These are phyloP conservation scores for Scheffersomyces stipitis DNA, from an alignment of 805 yeast species.

Conservation along the genomic window DNA sequence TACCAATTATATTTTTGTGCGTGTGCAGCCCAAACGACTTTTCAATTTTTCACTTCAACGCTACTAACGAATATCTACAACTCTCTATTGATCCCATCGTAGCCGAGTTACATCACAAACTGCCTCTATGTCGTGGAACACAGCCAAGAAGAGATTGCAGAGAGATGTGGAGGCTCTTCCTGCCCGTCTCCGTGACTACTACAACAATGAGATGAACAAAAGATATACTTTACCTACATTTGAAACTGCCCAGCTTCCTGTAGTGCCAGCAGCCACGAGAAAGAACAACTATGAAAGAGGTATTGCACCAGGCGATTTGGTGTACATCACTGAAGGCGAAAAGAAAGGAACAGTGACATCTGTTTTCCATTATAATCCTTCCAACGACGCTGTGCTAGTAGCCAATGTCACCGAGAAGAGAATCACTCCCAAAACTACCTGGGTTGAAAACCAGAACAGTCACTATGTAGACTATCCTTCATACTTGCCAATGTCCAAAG, in stretches of 20 bases:
- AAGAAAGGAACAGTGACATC: constrained; percentile 74
- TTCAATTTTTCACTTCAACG: constrained; percentile 1
- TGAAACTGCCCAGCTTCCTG: constrained; percentile 16
- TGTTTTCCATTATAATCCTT: constrained; percentile 57
- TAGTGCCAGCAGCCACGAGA: constrained; percentile 16
- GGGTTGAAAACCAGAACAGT: constrained; percentile 70
- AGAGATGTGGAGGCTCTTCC: constrained; percentile 35
- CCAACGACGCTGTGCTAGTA: constrained; percentile 62
- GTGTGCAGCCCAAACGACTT: constrained; percentile 2
- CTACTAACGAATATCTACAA: not conserved
- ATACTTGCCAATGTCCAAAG: constrained; percentile 55
- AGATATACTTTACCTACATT: constrained; percentile 36
- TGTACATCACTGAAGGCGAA: constrained; percentile 67
- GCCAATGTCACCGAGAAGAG: constrained; percentile 67
- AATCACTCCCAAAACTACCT: constrained; percentile 68
- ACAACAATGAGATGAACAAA: constrained; percentile 18
- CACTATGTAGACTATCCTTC: constrained; percentile 72
- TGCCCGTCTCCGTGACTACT: constrained; percentile 27
- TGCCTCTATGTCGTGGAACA: constrained; percentile 31
- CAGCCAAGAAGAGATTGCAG: constrained; percentile 34
- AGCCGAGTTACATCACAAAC: constrained; percentile 1
- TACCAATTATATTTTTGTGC: too few species aligned
- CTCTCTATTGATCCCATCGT: constrained; percentile 1
- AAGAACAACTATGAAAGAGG: constrained; percentile 53
- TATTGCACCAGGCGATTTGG: constrained; percentile 74